Percentiles rank a stretch among this genome's conserved stretches.
These are phyloP conservation scores for Leucogyrophana mollusca DNA, from an alignment of 768 basidiomycete species.

Conservation along the genomic window DNA sequence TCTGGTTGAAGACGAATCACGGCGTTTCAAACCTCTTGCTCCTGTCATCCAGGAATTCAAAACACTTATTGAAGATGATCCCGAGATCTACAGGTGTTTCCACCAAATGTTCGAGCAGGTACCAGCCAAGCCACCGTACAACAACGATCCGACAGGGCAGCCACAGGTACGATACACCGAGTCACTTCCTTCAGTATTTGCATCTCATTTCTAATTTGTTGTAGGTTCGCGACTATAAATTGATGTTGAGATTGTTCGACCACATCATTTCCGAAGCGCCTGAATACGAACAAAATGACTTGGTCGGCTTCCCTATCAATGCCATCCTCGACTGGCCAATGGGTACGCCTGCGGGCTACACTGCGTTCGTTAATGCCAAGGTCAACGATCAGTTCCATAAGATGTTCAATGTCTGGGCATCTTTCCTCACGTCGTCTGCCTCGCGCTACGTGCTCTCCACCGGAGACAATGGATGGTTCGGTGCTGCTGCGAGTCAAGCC, in stretches of 20 bases:
- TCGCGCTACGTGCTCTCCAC: conserved; percentile 42
- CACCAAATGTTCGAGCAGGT: conserved; percentile 32
- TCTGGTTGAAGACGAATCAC: too few species aligned
- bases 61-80: conserved; percentile 25
- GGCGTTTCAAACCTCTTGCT: not conserved
- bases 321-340: conserved; percentile 34
- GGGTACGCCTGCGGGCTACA: conserved; percentile 31
- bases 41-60: conserved; percentile 26
- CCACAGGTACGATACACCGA: not conserved
- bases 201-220: too few species aligned
- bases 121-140: not conserved
- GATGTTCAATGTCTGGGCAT: conserved; percentile 49
- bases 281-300: not conserved
- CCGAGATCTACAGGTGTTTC: conserved; percentile 30
- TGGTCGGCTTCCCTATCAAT: not conserved
- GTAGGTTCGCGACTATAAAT: conserved; percentile 4
- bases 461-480: conserved; percentile 47
- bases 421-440: conserved; percentile 41
- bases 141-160: too few species aligned
- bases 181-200: not conserved
- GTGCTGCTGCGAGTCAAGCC: conserved; percentile 24
- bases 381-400: conserved; percentile 49
- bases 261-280: conserved; percentile 3
- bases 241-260: not conserved
- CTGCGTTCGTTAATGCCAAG: conserved; percentile 36